phyloP scores from a whole-genome alignment of 2,329 filamentous ascomycete genomes.

The Aspergillus sp. region DNA sequence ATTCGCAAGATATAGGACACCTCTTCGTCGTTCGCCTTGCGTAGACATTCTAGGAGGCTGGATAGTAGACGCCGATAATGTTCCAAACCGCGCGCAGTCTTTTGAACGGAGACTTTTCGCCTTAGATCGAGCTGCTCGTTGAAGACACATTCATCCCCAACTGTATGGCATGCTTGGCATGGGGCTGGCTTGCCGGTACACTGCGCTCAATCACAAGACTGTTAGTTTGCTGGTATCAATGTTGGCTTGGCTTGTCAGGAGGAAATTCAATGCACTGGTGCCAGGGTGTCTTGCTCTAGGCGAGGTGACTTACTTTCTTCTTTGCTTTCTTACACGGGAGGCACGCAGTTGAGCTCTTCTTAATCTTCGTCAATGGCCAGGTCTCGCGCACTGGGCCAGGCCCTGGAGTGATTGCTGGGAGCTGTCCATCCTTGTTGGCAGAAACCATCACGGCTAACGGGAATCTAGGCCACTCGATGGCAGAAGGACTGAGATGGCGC shows the following conservation, averaged over 20 bases:
- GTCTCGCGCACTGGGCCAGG: slow-evolving; percentile 19
- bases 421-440: slow-evolving; percentile 22
- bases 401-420: slow-evolving; percentile 29
- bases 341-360: slow-evolving; percentile 39
- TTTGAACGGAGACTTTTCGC: slow-evolving; percentile 38
- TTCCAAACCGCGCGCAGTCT: slow-evolving; percentile 34
- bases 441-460: slow-evolving; percentile 13
- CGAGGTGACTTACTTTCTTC: slow-evolving; percentile 29
- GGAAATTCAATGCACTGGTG: too few relatives aligned
- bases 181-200: slow-evolving; percentile 36
- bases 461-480: neutral
- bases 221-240: neutral
- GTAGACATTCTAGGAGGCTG: slow-evolving; percentile 29
- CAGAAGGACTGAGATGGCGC: too few relatives aligned
- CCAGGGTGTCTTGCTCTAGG: neutral
- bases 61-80: slow-evolving; percentile 33
- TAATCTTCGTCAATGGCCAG: slow-evolving; percentile 26
- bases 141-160: slow-evolving; percentile 33
- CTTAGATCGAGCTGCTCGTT: slow-evolving; percentile 36
- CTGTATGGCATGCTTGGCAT: slow-evolving; percentile 35
- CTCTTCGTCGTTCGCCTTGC: slow-evolving; percentile 23
- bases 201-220: slow-evolving; percentile 17
- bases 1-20: slow-evolving; percentile 26
- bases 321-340: slow-evolving; percentile 38
- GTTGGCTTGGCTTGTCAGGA: neutral